These are phyloP conservation scores for Penicillium thymicola DNA, from an alignment of 2,329 filamentous ascomycete genomes.

Conservation along the genomic window DNA sequence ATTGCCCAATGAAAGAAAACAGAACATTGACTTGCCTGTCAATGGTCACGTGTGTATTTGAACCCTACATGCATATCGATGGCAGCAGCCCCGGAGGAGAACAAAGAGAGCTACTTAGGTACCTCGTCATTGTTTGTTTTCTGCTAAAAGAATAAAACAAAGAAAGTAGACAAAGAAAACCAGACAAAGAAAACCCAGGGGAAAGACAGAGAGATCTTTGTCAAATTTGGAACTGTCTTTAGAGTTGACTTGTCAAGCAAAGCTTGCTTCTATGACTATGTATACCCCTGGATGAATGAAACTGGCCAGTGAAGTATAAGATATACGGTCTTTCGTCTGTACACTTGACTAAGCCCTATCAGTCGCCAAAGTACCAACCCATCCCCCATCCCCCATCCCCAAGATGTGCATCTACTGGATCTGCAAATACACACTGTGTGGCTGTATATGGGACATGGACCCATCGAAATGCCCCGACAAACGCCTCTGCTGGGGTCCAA, in stretches of 20 bases:
- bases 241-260: background rate
- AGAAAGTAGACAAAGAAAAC: background rate
- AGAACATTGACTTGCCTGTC: background rate
- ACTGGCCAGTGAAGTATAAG: background rate
- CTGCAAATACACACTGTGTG: slow-evolving; percentile 22
- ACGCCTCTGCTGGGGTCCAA: slow-evolving; percentile 3
- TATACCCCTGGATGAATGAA: background rate
- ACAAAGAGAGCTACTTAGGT: background rate
- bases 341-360: too few relatives aligned
- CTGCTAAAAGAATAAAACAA: background rate
- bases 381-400: background rate
- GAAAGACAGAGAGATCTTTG: background rate
- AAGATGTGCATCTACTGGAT: slow-evolving; percentile 22
- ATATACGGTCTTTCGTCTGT: background rate
- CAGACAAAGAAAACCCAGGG: background rate
- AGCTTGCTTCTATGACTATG: background rate
- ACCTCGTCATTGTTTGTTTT: background rate
- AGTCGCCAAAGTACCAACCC: background rate
- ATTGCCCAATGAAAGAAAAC: background rate
- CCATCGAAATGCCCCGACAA: slow-evolving; percentile 3
- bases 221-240: background rate
- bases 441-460: slow-evolving; percentile 21
- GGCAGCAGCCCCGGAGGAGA: background rate
- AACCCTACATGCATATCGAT: background rate
- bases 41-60: background rate